Percentiles rank a stretch among this genome's conserved stretches.
These are phyloP conservation scores for Auricularia sp. DNA, from an alignment of 768 basidiomycete genomes.

Conservation along the genomic window DNA sequence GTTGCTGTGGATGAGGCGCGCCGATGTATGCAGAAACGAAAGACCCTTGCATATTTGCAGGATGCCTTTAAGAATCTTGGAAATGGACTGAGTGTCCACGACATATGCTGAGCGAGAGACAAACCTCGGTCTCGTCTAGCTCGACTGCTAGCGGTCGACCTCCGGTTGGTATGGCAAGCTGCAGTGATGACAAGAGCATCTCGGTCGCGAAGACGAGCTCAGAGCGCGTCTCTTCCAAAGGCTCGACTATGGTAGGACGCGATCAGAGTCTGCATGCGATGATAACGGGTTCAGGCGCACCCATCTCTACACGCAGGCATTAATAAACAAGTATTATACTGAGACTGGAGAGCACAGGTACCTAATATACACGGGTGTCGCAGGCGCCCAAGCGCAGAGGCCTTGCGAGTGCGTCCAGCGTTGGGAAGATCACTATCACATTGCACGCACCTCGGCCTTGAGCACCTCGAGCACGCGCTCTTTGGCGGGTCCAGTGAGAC, in stretches of 20 bases:
- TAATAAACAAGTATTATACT: conserved; percentile 1
- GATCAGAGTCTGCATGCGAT: conserved; percentile 55
- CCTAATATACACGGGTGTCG: conserved; percentile 91
- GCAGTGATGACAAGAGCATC: conserved; percentile 72
- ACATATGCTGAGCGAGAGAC: conserved; percentile 13
- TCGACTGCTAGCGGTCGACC: conserved; percentile 52
- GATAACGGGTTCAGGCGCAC: conserved; percentile 4
- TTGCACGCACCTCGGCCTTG: conserved; percentile 70
- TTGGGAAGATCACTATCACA: not conserved
- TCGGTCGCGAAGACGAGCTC: conserved; percentile 93
- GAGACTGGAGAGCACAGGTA: conserved; percentile 21
- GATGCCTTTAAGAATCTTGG: conserved; percentile 89
- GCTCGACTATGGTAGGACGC: conserved; percentile 49
- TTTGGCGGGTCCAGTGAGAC: conserved; percentile 48
- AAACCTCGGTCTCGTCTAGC: conserved; percentile 90
- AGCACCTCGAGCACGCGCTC: conserved; percentile 76
- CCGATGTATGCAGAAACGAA: conserved; percentile 84
- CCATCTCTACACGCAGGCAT: conserved; percentile 10
- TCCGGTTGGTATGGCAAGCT: conserved; percentile 62
- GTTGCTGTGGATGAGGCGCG: conserved; percentile 86
- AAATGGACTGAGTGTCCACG: conserved; percentile 3
- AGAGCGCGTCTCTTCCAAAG: conserved; percentile 82
- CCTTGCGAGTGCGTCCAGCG: conserved; percentile 34
- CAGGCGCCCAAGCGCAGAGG: conserved; percentile 69
- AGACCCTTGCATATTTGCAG: conserved; percentile 87